Evolutionary conservation across 176 grass and related monocot genomes (phyloP).

Genomic region (Avena sativa): DNA sequence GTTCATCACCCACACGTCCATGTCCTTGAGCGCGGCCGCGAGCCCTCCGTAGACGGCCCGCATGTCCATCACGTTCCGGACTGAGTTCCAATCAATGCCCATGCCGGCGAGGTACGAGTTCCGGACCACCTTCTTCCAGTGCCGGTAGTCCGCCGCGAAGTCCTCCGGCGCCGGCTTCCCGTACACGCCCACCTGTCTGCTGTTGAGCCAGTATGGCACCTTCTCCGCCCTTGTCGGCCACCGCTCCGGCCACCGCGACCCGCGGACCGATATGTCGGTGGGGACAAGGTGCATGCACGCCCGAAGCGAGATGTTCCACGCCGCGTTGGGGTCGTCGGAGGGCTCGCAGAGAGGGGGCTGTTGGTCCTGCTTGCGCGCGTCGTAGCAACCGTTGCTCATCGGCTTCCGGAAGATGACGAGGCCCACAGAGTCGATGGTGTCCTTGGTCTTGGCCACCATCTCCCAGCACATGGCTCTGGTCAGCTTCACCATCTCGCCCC

Average conservation of each 20-base stretch:
- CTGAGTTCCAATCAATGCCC: slow-evolving; percentile 80
- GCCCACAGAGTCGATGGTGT: slow-evolving; percentile 69
- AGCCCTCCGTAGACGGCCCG: slow-evolving; percentile 90
- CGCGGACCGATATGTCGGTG: slow-evolving; percentile 40
- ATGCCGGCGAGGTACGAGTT: slow-evolving; percentile 80
- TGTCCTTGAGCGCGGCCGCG: slow-evolving; percentile 65
- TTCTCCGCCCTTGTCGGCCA: slow-evolving; percentile 73
- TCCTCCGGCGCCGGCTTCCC: slow-evolving; percentile 85
- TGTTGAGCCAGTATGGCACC: slow-evolving; percentile 76
- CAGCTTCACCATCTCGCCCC: slow-evolving; percentile 75
- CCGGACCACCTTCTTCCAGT: slow-evolving; percentile 74
- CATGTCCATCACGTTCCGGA: slow-evolving; percentile 99
- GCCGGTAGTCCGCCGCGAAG: slow-evolving; percentile 69
- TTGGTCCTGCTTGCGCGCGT: slow-evolving; percentile 46
- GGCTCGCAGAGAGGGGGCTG: slow-evolving; percentile 64
- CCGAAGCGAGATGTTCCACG: slow-evolving; percentile 87
- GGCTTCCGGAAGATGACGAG: slow-evolving; percentile 84
- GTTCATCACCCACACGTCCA: slow-evolving; percentile 82
- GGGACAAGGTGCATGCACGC: slow-evolving; percentile 90
- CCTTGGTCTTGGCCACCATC: slow-evolving; percentile 77
- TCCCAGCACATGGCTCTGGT: slow-evolving; percentile 95
- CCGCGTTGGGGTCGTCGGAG: slow-evolving; percentile 91
- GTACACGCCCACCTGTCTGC: slow-evolving; percentile 83
- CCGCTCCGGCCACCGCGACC: slow-evolving; percentile 66
- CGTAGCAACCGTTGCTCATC: slow-evolving; percentile 67